A percentile compares a stretch with the other conserved stretches of the same genome.
Conservation (phyloP, 257 asterid genomes). For the Plantago elongata region DNA sequence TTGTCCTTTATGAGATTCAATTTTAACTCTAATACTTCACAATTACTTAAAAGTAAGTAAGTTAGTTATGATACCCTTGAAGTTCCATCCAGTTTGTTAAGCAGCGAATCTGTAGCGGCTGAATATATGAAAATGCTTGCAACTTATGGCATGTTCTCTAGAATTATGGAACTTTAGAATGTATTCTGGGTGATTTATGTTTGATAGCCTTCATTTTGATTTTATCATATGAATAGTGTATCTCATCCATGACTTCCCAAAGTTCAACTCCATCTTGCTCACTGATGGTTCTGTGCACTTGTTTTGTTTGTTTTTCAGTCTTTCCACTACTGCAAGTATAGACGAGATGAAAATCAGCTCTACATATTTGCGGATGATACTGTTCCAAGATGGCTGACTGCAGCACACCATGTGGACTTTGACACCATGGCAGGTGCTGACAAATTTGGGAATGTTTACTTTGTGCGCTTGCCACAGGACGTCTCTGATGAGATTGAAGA, state of each 20-base stretch:
- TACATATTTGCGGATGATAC: constrained; percentile 98
- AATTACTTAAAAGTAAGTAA: too few relatives aligned
- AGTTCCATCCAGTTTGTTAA: neutral
- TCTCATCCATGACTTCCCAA: neutral
- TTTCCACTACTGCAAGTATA: constrained; percentile 96
- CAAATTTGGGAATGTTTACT: constrained; percentile 89
- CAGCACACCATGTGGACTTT: constrained; percentile 80
- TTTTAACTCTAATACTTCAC: neutral
- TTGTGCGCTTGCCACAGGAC: constrained; percentile 92
- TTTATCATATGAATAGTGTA: neutral
- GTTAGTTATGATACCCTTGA: too few relatives aligned
- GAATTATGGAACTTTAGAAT: neutral
- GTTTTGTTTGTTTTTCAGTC: constrained; percentile 49
- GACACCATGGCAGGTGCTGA: constrained; percentile 98
- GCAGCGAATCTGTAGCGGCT: neutral
- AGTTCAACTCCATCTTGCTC: neutral
- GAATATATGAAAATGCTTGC: neutral
- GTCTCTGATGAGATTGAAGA: constrained; percentile 98
- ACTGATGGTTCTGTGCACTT: constrained; percentile 5
- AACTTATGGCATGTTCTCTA: neutral
- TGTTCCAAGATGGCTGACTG: constrained; percentile 96
- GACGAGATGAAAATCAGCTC: constrained; percentile 96
- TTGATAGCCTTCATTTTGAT: neutral
- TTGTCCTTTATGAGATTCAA: neutral
- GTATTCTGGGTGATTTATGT: neutral